A percentile compares a stretch with the other conserved stretches of the same genome.
phyloP scores from a whole-genome alignment of 805 yeast species.

The Wickerhamiella siamensis region DNA sequence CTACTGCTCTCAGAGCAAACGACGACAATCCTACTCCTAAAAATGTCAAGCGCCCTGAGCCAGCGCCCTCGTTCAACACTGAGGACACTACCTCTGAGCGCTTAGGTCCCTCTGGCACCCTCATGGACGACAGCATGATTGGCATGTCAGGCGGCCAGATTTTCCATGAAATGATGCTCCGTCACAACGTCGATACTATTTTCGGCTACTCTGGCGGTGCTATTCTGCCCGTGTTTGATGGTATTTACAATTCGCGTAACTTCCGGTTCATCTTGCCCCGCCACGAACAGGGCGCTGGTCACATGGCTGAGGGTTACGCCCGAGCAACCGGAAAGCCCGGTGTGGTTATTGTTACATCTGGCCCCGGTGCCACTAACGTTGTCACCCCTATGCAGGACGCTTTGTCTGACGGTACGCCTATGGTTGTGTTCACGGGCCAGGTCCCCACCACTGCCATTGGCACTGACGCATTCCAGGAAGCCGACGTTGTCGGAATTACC shows the following conservation, averaged over 20 bases:
- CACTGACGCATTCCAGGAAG: conserved; percentile 98
- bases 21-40: background rate
- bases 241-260: conserved; percentile 78
- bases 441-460: conserved; percentile 93
- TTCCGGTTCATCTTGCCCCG: conserved; percentile 87
- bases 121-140: conserved; percentile 56
- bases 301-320: conserved; percentile 99
- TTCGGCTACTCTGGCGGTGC: conserved; percentile 99
- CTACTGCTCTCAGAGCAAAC: background rate
- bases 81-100: conserved; percentile 6
- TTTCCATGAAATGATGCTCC: conserved; percentile 96
- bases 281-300: conserved; percentile 99
- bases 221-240: conserved; percentile 93
- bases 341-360: conserved; percentile 95
- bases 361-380: conserved; percentile 98
- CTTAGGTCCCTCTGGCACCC: conserved; percentile 8
- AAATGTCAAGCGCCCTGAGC: conserved; percentile 21
- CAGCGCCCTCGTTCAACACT: conserved; percentile 26
- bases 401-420: conserved; percentile 89
- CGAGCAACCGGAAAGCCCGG: conserved; percentile 94
- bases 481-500: conserved; percentile 93
- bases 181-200: conserved; percentile 89
- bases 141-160: conserved; percentile 98
- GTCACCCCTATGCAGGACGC: conserved; percentile 99
- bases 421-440: conserved; percentile 95